Evolutionary conservation across 2,329 filamentous ascomycete genomes (phyloP), one percentile per base, ranked within the genome.

Genomic region (Trichoderma atroviride): DNA sequence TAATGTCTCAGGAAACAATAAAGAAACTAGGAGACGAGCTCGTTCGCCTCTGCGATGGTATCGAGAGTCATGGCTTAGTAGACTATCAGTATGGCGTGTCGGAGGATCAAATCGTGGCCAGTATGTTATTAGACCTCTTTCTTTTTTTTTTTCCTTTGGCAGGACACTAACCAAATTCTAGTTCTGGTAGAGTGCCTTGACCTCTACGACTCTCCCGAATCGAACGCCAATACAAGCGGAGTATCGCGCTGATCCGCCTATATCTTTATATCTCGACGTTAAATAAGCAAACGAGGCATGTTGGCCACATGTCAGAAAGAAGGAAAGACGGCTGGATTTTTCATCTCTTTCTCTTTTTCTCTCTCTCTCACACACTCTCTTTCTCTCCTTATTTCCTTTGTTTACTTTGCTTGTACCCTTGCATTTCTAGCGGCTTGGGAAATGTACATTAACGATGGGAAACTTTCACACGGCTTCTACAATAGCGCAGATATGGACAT

Each of bases 61-160:
- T 98, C 71, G 95, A 98, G 79, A 90, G 91, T 73, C 91, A 96
- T 77, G 96, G 96, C n/a, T 83, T 99, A 59, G 93, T 99, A 13
- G 96, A 99, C 81, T 99, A 98, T 78, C 92, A 98, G 76, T 96
- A 97, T 82, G 96, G 96, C 10, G 92, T 98, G 31, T 96, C 93
- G 88, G 96, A 98, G 80, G 94, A 98, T 77, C 89, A 92, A 76
- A 97, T 98, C 74, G 88, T 96, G 74, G 87, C 88, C 70, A 86
- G 94, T 97, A 84, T 81, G 92, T 85, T 22, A 75, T 76, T 11
- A 61, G 16, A 60, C 24, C 16, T 13, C 35, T 13, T 2, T 56
- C 37, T 35, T 11, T 35, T 11, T 27, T 13, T 4, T 5, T 33
- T 35, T 11, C 4, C 31, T 0, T 53, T 29, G 53, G 16, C 50